Evolutionary conservation across 164 flowering plant species (phyloP).

Genomic region (Liriodendron chinense): DNA sequence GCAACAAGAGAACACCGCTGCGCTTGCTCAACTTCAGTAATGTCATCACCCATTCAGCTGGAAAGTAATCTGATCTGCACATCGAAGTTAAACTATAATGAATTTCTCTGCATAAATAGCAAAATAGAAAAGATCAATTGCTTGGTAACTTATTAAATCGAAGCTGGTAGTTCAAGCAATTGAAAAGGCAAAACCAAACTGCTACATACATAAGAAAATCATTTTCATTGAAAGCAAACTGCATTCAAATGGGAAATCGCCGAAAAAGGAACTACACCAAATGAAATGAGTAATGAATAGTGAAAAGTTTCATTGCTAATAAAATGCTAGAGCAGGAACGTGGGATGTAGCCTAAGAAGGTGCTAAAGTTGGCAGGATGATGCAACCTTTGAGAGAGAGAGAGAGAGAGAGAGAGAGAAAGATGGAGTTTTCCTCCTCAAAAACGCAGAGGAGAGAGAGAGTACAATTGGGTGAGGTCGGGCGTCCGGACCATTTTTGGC

Average conservation of each 20-base stretch:
- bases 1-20: conserved; percentile 3
- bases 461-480: too few species aligned
- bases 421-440: too few species aligned
- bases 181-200: neutral
- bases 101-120: neutral
- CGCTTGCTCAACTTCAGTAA: conserved; percentile 2
- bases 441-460: too few species aligned
- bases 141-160: neutral
- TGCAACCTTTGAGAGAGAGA: neutral
- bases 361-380: neutral
- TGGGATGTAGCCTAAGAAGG: too few species aligned
- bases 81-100: neutral
- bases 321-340: too few species aligned
- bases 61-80: conserved; percentile 1
- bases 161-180: neutral
- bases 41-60: conserved; percentile 15
- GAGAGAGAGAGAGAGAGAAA: too few species aligned
- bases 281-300: too few species aligned
- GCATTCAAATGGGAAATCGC: neutral
- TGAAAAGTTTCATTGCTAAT: too few species aligned
- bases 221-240: neutral
- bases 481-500: too few species aligned
- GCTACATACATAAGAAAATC: neutral
- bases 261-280: too few species aligned
- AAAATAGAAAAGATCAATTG: neutral